Percentiles rank a stretch among this genome's conserved stretches.
phyloP scores from a whole-genome alignment of 1,284 basidiomycete species.

The Mycena citricolor region DNA sequence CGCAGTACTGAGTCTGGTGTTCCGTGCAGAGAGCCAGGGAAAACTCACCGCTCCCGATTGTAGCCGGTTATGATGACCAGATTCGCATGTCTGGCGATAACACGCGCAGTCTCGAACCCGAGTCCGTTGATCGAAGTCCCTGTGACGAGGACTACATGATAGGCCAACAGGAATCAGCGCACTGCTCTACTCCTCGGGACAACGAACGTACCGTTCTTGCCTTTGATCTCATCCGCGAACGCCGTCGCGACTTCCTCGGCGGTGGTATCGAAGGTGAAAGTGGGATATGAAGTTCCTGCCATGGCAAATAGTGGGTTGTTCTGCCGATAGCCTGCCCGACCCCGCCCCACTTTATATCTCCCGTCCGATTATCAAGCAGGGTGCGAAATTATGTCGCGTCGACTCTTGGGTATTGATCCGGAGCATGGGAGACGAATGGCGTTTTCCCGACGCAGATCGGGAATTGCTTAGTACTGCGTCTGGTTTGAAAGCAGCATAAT shows the following conservation, averaged over 20 bases:
- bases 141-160: slow-evolving; percentile 3
- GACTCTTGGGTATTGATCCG: too few relatives aligned
- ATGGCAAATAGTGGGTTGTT: too few relatives aligned
- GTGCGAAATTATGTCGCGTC: too few relatives aligned
- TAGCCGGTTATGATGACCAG: slow-evolving; percentile 11
- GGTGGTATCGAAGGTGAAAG: slow-evolving; percentile 3
- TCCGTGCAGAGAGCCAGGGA: background rate
- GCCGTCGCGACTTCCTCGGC: slow-evolving; percentile 10
- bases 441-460: too few relatives aligned
- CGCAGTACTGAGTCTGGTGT: background rate
- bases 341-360: too few relatives aligned
- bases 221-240: slow-evolving; percentile 2
- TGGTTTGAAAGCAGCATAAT: too few relatives aligned
- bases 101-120: slow-evolving; percentile 9
- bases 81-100: slow-evolving; percentile 8
- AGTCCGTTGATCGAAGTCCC: slow-evolving; percentile 9
- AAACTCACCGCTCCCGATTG: slow-evolving; percentile 1
- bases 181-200: background rate
- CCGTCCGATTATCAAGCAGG: too few relatives aligned
- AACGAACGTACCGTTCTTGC: slow-evolving; percentile 5
- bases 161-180: background rate
- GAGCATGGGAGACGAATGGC: too few relatives aligned
- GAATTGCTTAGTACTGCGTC: too few relatives aligned
- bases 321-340: too few relatives aligned
- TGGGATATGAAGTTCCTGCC: slow-evolving; percentile 4